These are phyloP conservation scores for Narthecium ossifragum DNA, from an alignment of 106 monocot genomes.

Conservation along the genomic window DNA sequence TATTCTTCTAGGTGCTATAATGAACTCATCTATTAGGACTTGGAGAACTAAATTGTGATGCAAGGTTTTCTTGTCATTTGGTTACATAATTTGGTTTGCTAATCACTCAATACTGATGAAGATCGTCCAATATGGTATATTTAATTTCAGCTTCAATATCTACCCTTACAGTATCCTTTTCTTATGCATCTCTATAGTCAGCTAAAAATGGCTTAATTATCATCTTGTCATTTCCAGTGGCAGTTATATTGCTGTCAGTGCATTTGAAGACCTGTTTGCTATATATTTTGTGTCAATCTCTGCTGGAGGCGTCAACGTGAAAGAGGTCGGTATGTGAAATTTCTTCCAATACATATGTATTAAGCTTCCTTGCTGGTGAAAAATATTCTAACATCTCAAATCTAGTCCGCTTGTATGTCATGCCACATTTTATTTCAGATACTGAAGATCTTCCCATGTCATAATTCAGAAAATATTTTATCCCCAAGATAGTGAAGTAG, in stretches of 20 bases:
- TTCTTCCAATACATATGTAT: not conserved
- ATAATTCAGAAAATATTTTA: slow-evolving; percentile 89
- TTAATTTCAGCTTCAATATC: too few species aligned
- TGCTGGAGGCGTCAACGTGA: slow-evolving; percentile 33
- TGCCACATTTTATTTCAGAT: slow-evolving; percentile 63
- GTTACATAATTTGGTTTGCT: too few species aligned
- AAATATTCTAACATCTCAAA: slow-evolving; percentile 12
- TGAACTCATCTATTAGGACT: too few species aligned
- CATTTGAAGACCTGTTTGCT: slow-evolving; percentile 71
- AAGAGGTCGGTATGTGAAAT: slow-evolving; percentile 43
- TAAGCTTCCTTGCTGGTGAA: not conserved
- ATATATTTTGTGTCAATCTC: slow-evolving; percentile 50
- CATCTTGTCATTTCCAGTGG: slow-evolving; percentile 77
- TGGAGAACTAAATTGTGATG: too few species aligned
- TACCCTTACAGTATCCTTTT: too few species aligned
- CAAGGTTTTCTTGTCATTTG: too few species aligned
- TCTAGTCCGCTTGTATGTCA: slow-evolving; percentile 31
- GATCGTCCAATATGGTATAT: too few species aligned
- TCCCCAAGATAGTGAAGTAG: slow-evolving; percentile 64
- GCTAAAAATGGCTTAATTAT: not conserved
- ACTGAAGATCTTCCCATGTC: slow-evolving; percentile 71
- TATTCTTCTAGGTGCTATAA: too few species aligned
- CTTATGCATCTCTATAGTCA: too few species aligned
- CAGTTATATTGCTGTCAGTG: slow-evolving; percentile 81
- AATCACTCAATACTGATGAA: too few species aligned